phyloP scores from a whole-genome alignment of 345 rosid genomes.

The Tarenaya hassleriana region DNA sequence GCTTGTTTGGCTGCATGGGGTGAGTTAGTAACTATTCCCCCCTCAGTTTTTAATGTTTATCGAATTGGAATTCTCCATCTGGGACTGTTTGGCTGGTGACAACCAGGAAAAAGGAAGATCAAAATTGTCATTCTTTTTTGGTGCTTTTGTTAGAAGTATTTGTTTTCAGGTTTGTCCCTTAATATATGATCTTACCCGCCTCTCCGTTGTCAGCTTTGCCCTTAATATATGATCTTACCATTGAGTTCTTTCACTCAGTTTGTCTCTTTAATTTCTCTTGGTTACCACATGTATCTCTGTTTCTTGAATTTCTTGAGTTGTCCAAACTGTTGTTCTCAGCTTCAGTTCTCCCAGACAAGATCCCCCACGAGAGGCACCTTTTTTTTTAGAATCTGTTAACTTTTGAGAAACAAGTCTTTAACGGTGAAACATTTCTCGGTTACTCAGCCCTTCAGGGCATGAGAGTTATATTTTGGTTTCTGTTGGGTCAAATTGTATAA shows the following conservation, averaged over 20 bases:
- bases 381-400: too few species aligned
- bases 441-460: too few species aligned
- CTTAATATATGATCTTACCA: background rate
- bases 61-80: conserved; percentile 3
- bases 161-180: too few species aligned
- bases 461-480: too few species aligned
- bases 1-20: conserved; percentile 57
- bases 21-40: conserved; percentile 33
- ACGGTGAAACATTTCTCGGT: too few species aligned
- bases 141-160: background rate
- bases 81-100: background rate
- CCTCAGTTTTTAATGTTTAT: background rate
- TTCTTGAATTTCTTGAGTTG: background rate
- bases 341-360: background rate
- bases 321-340: background rate
- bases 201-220: conserved; percentile 5
- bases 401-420: too few species aligned
- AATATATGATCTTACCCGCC: too few species aligned
- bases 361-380: too few species aligned
- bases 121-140: background rate
- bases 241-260: too few species aligned
- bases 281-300: background rate
- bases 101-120: background rate
- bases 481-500: background rate
- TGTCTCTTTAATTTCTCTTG: background rate